Conservation (phyloP, 345 rosid genomes). For the Camelina laxa region DNA sequence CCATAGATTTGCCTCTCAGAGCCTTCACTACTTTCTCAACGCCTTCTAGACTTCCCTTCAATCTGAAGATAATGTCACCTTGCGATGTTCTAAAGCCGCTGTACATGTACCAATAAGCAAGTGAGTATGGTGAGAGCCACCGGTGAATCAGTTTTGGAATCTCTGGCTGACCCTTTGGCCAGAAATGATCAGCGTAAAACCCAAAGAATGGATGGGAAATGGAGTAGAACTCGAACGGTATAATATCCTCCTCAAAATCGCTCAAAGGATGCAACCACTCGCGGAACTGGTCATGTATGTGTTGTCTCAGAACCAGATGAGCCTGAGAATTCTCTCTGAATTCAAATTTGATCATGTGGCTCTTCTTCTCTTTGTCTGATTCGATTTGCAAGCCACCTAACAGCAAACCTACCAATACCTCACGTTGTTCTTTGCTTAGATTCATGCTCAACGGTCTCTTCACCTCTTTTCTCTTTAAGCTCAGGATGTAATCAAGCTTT, state of each 20-base stretch:
- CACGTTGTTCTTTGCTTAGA: conserved; percentile 82
- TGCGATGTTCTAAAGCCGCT: conserved; percentile 63
- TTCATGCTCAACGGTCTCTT: conserved; percentile 64
- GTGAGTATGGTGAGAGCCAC: conserved; percentile 76
- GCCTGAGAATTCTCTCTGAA: conserved; percentile 57
- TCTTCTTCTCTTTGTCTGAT: conserved; percentile 63
- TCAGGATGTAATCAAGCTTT: conserved; percentile 65
- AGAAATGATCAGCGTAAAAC: conserved; percentile 79
- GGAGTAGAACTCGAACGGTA: conserved; percentile 58
- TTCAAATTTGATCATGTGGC: conserved; percentile 61
- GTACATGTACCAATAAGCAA: conserved; percentile 90
- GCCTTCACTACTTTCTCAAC: conserved; percentile 60
- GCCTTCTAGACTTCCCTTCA: conserved; percentile 70
- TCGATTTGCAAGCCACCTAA: conserved; percentile 79
- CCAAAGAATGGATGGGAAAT: conserved; percentile 62
- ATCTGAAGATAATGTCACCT: conserved; percentile 68
- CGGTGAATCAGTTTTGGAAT: conserved; percentile 88
- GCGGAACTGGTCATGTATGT: conserved; percentile 63
- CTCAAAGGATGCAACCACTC: conserved; percentile 79
- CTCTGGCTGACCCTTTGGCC: conserved; percentile 60
- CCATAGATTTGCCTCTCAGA: conserved; percentile 62
- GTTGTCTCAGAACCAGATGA: conserved; percentile 62
- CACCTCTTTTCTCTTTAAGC: conserved; percentile 56
- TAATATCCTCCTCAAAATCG: conserved; percentile 40
- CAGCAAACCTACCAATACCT: conserved; percentile 79